phyloP scores from a whole-genome alignment of 768 basidiomycete genomes.

The Boletus pseudo-olivaceus region DNA sequence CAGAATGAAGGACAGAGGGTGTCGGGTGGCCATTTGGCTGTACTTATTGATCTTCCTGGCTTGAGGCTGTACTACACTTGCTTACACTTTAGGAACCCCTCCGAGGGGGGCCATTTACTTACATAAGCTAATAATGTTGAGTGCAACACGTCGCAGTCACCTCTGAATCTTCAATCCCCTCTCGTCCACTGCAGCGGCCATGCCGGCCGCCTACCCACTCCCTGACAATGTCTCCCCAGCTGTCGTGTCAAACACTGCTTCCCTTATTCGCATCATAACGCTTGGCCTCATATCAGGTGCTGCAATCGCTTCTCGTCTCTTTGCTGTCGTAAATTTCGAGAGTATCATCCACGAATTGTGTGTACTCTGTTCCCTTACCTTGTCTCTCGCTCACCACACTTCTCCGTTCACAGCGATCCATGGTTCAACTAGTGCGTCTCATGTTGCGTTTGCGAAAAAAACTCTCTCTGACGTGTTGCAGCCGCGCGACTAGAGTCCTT shows the following conservation, averaged over 20 bases:
- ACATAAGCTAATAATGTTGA: conserved; percentile 6
- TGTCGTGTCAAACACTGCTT: conserved; percentile 83
- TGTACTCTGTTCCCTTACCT: conserved; percentile 30
- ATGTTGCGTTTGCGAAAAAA: neutral
- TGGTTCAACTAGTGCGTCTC: conserved; percentile 97
- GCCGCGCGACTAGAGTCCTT: conserved; percentile 89
- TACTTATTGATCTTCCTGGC: too few relatives aligned
- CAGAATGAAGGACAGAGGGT: too few relatives aligned
- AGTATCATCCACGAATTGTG: conserved; percentile 99
- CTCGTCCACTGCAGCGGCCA: conserved; percentile 41
- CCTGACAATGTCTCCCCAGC: conserved; percentile 65
- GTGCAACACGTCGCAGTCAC: conserved; percentile 20
- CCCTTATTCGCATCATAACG: conserved; percentile 86
- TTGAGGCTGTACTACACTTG: too few relatives aligned
- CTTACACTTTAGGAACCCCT: conserved; percentile 4
- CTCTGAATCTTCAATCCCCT: neutral
- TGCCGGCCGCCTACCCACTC: conserved; percentile 71
- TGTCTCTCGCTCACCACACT: neutral
- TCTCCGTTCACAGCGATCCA: conserved; percentile 64
- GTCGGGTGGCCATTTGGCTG: too few relatives aligned
- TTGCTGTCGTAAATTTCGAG: conserved; percentile 97
- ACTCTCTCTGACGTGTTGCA: conserved; percentile 29
- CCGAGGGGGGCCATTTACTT: conserved; percentile 5
- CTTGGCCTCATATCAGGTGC: conserved; percentile 89
- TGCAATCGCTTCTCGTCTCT: conserved; percentile 92